phyloP scores from a whole-genome alignment of 2,329 filamentous ascomycete species.

The Fusarium bulbicola region DNA sequence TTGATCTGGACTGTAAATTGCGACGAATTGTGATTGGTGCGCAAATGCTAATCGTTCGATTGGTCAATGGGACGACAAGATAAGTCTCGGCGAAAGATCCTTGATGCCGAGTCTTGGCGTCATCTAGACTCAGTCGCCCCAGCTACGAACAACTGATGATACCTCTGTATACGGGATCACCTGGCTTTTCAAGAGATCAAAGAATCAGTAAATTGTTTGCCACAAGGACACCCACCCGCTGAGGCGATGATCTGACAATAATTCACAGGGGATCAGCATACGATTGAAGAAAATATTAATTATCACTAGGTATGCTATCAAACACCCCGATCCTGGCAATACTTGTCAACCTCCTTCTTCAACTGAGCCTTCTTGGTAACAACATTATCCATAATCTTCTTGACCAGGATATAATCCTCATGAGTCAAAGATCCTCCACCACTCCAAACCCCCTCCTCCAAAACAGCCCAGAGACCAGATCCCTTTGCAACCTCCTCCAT shows the following conservation, averaged over 20 bases:
- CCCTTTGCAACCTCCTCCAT: conserved; percentile 69
- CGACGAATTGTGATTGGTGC: conserved; percentile 3
- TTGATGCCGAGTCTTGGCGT: not conserved
- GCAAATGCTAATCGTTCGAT: conserved; percentile 3
- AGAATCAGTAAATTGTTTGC: not conserved
- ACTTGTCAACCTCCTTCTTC: conserved; percentile 78
- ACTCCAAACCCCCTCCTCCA: conserved; percentile 32
- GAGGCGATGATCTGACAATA: not conserved
- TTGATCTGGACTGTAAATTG: not conserved
- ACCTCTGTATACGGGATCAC: not conserved
- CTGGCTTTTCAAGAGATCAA: not conserved
- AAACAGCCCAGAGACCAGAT: conserved; percentile 30
- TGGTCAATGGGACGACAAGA: not conserved
- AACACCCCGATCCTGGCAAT: conserved; percentile 70
- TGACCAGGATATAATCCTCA: conserved; percentile 27
- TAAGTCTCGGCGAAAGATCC: not conserved
- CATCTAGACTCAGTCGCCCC: not conserved
- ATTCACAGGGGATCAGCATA: too few species aligned
- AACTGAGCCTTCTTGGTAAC: conserved; percentile 71
- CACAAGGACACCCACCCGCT: not conserved
- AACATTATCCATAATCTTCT: conserved; percentile 72
- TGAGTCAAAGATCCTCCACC: conserved; percentile 24
- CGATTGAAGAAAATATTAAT: not conserved
- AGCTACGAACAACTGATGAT: not conserved
- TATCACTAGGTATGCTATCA: not conserved